Evolutionary conservation across 2,329 filamentous ascomycete species (phyloP).

Genomic region (Leptographium lundbergii): DNA sequence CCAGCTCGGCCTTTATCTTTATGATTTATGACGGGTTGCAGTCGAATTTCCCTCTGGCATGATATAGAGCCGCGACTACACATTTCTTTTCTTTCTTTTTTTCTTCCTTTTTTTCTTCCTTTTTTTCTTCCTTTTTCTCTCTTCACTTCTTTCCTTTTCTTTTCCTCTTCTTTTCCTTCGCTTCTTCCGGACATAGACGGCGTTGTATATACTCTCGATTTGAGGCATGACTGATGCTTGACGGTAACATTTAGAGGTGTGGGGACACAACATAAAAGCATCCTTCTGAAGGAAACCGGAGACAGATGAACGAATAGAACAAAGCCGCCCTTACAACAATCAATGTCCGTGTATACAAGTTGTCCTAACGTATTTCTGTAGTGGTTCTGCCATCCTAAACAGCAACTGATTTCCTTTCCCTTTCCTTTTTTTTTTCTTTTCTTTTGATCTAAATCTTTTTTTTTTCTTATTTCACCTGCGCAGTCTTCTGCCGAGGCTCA

Average conservation of each 20-base stretch:
- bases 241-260: background rate
- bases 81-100: too few relatives aligned
- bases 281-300: too few relatives aligned
- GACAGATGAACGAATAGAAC: background rate
- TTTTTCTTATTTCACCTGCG: background rate
- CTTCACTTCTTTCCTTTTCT: background rate
- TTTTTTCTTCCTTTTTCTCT: background rate
- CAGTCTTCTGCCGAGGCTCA: background rate
- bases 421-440: background rate
- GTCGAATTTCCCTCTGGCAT: slow-evolving; percentile 44
- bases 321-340: background rate
- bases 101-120: too few relatives aligned
- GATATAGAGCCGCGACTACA: background rate
- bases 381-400: background rate
- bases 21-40: slow-evolving; percentile 86
- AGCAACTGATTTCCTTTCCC: background rate
- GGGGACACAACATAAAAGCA: background rate
- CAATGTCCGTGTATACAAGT: background rate
- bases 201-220: too few relatives aligned
- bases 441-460: background rate
- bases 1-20: slow-evolving; percentile 97
- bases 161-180: background rate
- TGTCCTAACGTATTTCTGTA: background rate
- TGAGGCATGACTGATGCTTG: background rate
- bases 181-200: background rate